Conservation (phyloP, 2,329 filamentous ascomycete species). For the Scedosporium dehoogii region DNA sequence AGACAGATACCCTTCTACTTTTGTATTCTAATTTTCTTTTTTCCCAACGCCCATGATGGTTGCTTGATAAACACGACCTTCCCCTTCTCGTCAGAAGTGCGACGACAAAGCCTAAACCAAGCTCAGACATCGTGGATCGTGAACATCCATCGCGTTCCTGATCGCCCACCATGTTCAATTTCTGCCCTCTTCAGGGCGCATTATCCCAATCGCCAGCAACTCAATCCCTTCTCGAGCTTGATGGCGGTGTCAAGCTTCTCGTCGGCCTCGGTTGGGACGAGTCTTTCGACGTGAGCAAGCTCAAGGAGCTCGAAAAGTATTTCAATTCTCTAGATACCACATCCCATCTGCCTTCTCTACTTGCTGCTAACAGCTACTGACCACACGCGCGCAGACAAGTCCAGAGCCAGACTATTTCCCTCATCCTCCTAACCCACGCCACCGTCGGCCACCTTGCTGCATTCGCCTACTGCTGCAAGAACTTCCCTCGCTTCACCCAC, state of each 20-base stretch:
- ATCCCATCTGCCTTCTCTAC: conserved; percentile 8
- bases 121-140: neutral
- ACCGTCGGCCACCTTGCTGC: conserved; percentile 86
- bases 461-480: conserved; percentile 93
- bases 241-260: conserved; percentile 91
- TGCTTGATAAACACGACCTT: neutral
- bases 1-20: too few species aligned
- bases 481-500: conserved; percentile 82
- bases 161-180: conserved; percentile 71
- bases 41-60: neutral
- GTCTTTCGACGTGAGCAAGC: conserved; percentile 69
- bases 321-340: conserved; percentile 15
- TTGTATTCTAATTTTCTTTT: too few species aligned
- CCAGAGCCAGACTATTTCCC: conserved; percentile 63
- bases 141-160: neutral
- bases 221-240: conserved; percentile 91
- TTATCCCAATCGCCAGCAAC: conserved; percentile 79
- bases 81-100: neutral
- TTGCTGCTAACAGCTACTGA: neutral
- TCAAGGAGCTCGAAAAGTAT: conserved; percentile 85
- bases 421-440: conserved; percentile 90
- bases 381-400: conserved; percentile 56
- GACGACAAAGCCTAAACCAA: neutral
- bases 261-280: conserved; percentile 97
- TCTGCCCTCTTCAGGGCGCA: conserved; percentile 84